phyloP scores from a whole-genome alignment of 371 early-diverging fungal species.

The Fennellomyces sp. region DNA sequence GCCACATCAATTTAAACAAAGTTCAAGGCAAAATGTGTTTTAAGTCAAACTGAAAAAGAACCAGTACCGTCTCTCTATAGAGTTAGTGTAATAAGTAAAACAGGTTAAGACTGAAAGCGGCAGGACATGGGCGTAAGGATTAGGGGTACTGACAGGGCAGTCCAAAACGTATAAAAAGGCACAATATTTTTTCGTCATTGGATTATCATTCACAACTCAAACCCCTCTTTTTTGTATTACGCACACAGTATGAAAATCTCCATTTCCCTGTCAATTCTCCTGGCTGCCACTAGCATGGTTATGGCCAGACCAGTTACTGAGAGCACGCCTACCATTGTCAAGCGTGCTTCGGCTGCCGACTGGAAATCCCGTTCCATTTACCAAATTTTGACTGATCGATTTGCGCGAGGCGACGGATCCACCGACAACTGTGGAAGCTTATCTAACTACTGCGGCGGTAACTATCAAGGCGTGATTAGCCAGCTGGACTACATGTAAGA shows the following conservation, averaged over 20 bases:
- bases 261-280: neutral
- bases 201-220: neutral
- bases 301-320: neutral
- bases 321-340: neutral
- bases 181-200: neutral
- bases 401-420: slow-evolving; percentile 25
- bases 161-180: neutral
- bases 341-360: slow-evolving; percentile 29
- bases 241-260: slow-evolving; percentile 1
- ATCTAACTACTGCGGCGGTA: slow-evolving; percentile 49
- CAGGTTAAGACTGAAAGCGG: neutral
- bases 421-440: slow-evolving; percentile 23
- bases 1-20: no score
- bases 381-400: slow-evolving; percentile 49
- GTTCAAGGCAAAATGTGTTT: no score
- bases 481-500: slow-evolving; percentile 41
- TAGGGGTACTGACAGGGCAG: neutral
- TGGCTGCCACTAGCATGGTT: neutral
- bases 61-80: neutral
- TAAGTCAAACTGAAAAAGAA: neutral
- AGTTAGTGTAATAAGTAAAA: neutral
- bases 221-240: no score
- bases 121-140: neutral
- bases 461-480: slow-evolving; percentile 35
- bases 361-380: slow-evolving; percentile 42